These are phyloP conservation scores for Malassezia yamatoensis DNA, from an alignment of 1,284 basidiomycete species.

Conservation along the genomic window DNA sequence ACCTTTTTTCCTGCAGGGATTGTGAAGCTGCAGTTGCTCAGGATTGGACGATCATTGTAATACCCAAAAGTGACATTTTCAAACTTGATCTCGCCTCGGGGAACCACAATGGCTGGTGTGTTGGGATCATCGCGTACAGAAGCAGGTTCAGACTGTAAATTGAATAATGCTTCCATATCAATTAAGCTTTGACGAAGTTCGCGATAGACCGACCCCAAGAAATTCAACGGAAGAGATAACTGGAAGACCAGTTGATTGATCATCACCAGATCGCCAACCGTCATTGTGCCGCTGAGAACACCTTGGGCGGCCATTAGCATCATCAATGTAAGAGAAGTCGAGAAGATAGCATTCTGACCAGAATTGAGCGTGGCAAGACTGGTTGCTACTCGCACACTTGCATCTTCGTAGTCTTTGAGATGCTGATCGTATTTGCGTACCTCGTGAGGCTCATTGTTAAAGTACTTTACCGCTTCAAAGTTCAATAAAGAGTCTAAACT, in stretches of 20 bases:
- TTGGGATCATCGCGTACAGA: conserved; percentile 63
- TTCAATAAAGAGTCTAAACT: conserved; percentile 94
- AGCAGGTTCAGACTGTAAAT: conserved; percentile 71
- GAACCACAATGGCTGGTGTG: conserved; percentile 61
- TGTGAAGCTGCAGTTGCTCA: conserved; percentile 64
- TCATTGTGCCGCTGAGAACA: conserved; percentile 88
- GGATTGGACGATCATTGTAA: conserved; percentile 79
- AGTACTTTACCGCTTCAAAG: conserved; percentile 97
- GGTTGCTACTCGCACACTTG: conserved; percentile 87
- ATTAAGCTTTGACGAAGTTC: conserved; percentile 88
- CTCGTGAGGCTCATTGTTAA: conserved; percentile 92
- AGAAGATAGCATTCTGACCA: conserved; percentile 93
- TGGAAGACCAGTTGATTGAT: conserved; percentile 99
- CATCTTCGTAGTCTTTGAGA: conserved; percentile 74
- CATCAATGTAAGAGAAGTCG: conserved; percentile 77
- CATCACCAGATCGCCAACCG: conserved; percentile 94
- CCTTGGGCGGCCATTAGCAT: conserved; percentile 96
- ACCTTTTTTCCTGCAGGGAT: conserved; percentile 92
- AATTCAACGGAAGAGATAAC: conserved; percentile 86
- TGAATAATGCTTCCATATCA: conserved; percentile 94
- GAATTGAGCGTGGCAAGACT: conserved; percentile 87
- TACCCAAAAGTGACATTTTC: conserved; percentile 87
- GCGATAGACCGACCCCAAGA: conserved; percentile 90
- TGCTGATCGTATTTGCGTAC: conserved; percentile 83
- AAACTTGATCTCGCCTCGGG: conserved; percentile 78